Conservation (phyloP, 768 basidiomycete genomes). For the Russula abietina region DNA sequence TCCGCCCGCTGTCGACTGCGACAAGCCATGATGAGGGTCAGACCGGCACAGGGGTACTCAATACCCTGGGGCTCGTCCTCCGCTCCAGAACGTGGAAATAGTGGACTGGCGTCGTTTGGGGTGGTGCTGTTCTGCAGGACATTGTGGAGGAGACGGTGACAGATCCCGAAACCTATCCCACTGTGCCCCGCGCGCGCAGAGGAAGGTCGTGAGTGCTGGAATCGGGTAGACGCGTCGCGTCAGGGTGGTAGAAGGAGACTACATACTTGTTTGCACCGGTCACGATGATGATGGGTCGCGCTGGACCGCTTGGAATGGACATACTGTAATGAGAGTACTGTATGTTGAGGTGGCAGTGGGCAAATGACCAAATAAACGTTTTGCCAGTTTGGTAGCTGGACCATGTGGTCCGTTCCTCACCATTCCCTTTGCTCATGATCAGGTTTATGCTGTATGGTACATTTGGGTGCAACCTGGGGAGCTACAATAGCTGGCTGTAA, state of each 20-base stretch:
- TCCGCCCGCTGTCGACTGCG: constrained; percentile 60
- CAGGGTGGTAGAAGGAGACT: neutral
- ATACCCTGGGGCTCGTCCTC: constrained; percentile 16
- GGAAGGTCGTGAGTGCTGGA: neutral
- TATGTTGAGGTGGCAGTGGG: no score
- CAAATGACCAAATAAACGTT: no score
- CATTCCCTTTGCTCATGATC: no score
- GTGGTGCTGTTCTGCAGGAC: constrained; percentile 39
- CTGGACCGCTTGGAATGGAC: neutral
- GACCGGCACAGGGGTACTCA: constrained; percentile 39
- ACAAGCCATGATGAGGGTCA: constrained; percentile 80
- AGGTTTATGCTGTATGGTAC: no score
- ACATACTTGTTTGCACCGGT: constrained; percentile 37
- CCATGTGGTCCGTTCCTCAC: no score
- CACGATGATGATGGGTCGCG: constrained; percentile 31
- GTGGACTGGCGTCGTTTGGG: constrained; percentile 48
- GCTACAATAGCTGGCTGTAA: no score
- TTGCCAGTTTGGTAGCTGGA: no score
- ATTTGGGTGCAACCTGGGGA: no score
- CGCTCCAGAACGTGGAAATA: constrained; percentile 31
- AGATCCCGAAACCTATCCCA: constrained; percentile 79
- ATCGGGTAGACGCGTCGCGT: no score
- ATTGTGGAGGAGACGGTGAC: constrained; percentile 68
- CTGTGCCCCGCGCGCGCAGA: constrained; percentile 35
- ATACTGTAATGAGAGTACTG: neutral